Base-by-base conservation (phyloP, 2,329 filamentous ascomycete genomes). In the Sporothrix mexicana region DNA sequence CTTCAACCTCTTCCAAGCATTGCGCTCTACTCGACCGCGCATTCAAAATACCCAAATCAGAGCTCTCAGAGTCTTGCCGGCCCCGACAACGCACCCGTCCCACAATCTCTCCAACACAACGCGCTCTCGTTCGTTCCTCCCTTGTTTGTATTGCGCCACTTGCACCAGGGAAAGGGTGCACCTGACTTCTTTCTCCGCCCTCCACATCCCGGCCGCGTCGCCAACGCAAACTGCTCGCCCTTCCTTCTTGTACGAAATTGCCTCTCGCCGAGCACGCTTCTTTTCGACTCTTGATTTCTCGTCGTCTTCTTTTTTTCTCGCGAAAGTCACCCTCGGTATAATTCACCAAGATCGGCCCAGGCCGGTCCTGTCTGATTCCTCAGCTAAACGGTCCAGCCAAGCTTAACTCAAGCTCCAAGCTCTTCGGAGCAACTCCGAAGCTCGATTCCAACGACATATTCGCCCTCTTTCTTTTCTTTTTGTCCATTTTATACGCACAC, bases 101-200 rank as follows among this genome's bases (percentile, higher is more conserved):
- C 51, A 59, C 49, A 43, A 43, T 69, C 51, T 57, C 36, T 53
- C 10, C 17, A n/a, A 43, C 51, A 25, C 30, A 36, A 36, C 49
- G 30, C 66, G 17, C 30, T 10, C 13, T 20, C 45, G 64, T 68
- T 68, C 45, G 64, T 51, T 36, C 23, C 64, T 68, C 64, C 64
- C 64, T 49, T 67, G 23, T 67, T 49, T 67, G 64, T 51, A 47
- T 51, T 51, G 64, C 64, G 64, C 64, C 64, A 68, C 45, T 36
- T 51, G 23, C 45, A 68, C 45, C 30, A 36, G 30, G 30, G 36
- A 15, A 68, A 51, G n/a, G 15, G 47, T 41, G 23, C 64, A 68
- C 64, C 64, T 51, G 64, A 51, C 66, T 69, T n/a, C 8, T 20
- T 53, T 45, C 30, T 45, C 47, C 47, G 23, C 61, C 64, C 64